Evolutionary conservation across 257 asterid genomes (phyloP).

Genomic region (Scutellaria baicalensis): DNA sequence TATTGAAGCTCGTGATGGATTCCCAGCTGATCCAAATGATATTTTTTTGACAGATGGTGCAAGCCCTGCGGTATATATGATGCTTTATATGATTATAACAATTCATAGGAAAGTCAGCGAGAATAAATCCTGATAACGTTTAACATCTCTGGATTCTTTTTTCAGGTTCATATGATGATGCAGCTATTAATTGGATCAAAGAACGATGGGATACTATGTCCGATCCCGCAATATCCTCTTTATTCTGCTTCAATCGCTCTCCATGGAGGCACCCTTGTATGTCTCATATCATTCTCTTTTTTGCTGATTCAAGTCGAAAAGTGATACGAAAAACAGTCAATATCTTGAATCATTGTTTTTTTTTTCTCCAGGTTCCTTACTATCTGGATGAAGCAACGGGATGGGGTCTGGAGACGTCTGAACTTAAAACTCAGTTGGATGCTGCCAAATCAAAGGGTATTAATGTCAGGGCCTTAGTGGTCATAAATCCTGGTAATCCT

Average conservation of each 20-base stretch:
- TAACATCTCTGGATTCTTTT: neutral
- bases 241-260: constrained; percentile 69
- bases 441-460: constrained; percentile 72
- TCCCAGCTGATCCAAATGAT: constrained; percentile 84
- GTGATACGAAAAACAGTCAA: neutral
- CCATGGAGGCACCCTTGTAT: constrained; percentile 95
- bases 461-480: constrained; percentile 79
- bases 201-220: constrained; percentile 90
- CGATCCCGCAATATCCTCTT: constrained; percentile 98
- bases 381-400: constrained; percentile 95
- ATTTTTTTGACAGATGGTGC: constrained; percentile 99
- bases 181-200: constrained; percentile 75
- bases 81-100: neutral
- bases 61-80: constrained; percentile 78
- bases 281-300: constrained; percentile 7
- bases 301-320: neutral
- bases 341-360: neutral
- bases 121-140: neutral
- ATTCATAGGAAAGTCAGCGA: neutral
- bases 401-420: constrained; percentile 88
- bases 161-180: constrained; percentile 99
- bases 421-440: constrained; percentile 76
- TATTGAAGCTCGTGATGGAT: constrained; percentile 96
- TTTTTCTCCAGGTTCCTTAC: constrained; percentile 67
- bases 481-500: constrained; percentile 97